Percentiles rank a stretch among this genome's conserved stretches.
These are phyloP conservation scores for Salix caprea DNA, from an alignment of 345 rosid genomes.

Conservation along the genomic window DNA sequence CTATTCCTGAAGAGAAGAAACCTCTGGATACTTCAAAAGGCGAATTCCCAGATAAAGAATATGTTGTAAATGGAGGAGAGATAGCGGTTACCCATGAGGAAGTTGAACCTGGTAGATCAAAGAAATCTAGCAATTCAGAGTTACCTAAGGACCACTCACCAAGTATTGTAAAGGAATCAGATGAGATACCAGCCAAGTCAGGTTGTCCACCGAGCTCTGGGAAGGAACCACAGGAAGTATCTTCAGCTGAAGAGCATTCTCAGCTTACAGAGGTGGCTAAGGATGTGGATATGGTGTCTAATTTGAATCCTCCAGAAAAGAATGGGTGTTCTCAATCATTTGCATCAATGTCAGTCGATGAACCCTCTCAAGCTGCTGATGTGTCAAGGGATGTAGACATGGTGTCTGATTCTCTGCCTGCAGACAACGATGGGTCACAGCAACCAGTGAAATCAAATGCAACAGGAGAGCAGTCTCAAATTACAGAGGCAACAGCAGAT, in stretches of 20 bases:
- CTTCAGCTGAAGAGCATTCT: conserved; percentile 3
- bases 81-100: conserved; percentile 22
- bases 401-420: conserved; percentile 34
- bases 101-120: conserved; percentile 31
- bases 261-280: conserved; percentile 2
- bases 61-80: conserved; percentile 19
- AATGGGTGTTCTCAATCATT: conserved; percentile 8
- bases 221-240: conserved; percentile 31
- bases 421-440: conserved; percentile 38
- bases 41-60: conserved; percentile 25
- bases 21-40: conserved; percentile 28
- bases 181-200: conserved; percentile 18
- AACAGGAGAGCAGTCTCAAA: conserved; percentile 24
- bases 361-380: conserved; percentile 35
- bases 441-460: conserved; percentile 29
- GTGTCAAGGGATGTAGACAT: conserved; percentile 35
- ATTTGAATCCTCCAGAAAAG: background rate
- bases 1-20: conserved; percentile 43
- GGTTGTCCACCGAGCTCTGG: conserved; percentile 22
- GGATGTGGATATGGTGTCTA: conserved; percentile 10
- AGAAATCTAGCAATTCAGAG: conserved; percentile 30
- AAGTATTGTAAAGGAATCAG: conserved; percentile 20
- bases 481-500: conserved; percentile 34
- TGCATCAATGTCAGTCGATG: conserved; percentile 17
- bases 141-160: conserved; percentile 23